Evolutionary conservation across 768 basidiomycete species (phyloP).

Genomic region (Lentinula boryana): DNA sequence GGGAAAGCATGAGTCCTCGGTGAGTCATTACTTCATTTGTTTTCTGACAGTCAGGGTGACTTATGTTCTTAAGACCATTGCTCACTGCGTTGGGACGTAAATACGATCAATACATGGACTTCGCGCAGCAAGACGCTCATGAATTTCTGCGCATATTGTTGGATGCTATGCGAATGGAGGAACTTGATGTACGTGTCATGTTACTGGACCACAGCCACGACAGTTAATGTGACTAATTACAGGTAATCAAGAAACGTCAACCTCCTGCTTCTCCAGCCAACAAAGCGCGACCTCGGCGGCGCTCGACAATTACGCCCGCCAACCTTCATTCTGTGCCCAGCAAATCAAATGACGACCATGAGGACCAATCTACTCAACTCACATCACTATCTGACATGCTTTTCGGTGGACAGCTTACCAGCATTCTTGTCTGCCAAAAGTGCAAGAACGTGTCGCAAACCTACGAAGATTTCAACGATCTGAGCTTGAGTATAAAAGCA

Average conservation of each 20-base stretch:
- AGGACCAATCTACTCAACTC: constrained; percentile 39
- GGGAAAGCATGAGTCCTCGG: constrained; percentile 62
- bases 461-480: constrained; percentile 91
- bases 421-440: constrained; percentile 88
- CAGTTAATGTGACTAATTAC: not conserved
- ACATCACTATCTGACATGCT: constrained; percentile 82
- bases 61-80: constrained; percentile 39
- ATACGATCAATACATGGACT: constrained; percentile 92
- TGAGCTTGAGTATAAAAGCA: constrained; percentile 82
- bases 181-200: constrained; percentile 62
- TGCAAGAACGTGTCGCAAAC: constrained; percentile 93
- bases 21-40: constrained; percentile 27
- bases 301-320: constrained; percentile 15
- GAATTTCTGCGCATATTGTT: constrained; percentile 87
- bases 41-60: not conserved
- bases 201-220: not conserved
- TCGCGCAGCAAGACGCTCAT: constrained; percentile 94
- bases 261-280: constrained; percentile 32
- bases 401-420: constrained; percentile 84
- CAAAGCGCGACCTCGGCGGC: constrained; percentile 30
- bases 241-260: constrained; percentile 77
- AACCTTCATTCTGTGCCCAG: constrained; percentile 4
- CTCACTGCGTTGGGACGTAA: constrained; percentile 69
- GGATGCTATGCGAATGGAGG: constrained; percentile 93
- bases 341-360: constrained; percentile 17